Conservation (phyloP, 345 rosid genomes). For the Camelina sativa region DNA sequence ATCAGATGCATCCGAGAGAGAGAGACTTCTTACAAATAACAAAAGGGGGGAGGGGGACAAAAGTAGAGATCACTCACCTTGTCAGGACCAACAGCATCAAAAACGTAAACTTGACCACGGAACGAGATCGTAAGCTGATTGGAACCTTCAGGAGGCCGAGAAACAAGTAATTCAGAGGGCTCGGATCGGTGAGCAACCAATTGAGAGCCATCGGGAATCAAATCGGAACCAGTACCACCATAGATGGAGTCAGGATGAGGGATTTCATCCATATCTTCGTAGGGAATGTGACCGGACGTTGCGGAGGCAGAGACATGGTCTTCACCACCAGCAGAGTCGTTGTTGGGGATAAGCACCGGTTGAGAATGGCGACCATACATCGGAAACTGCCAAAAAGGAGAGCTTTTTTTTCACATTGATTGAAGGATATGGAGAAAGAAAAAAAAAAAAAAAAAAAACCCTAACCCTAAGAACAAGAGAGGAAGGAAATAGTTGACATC, state of each 20-base stretch:
- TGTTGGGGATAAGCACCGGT: constrained; percentile 52
- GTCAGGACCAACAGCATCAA: constrained; percentile 78
- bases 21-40: background rate
- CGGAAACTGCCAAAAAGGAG: constrained; percentile 40
- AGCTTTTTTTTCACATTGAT: constrained; percentile 32
- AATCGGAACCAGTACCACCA: constrained; percentile 40
- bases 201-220: constrained; percentile 45
- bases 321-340: constrained; percentile 50
- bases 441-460: background rate
- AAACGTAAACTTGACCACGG: constrained; percentile 90
- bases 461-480: constrained; percentile 38
- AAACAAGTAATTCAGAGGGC: constrained; percentile 34
- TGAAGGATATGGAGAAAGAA: background rate
- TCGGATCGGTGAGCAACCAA: constrained; percentile 49
- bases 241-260: constrained; percentile 61
- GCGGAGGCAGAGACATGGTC: constrained; percentile 52
- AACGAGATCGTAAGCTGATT: constrained; percentile 79
- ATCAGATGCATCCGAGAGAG: background rate
- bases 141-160: constrained; percentile 36
- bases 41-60: background rate
- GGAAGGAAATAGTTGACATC: constrained; percentile 15
- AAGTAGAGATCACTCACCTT: constrained; percentile 52
- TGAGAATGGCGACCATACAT: constrained; percentile 72
- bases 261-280: constrained; percentile 57
- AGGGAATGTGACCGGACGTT: constrained; percentile 50